Evolutionary conservation across 2,329 filamentous ascomycete genomes (phyloP).

Genomic region (Neofusicoccum cordaticola): DNA sequence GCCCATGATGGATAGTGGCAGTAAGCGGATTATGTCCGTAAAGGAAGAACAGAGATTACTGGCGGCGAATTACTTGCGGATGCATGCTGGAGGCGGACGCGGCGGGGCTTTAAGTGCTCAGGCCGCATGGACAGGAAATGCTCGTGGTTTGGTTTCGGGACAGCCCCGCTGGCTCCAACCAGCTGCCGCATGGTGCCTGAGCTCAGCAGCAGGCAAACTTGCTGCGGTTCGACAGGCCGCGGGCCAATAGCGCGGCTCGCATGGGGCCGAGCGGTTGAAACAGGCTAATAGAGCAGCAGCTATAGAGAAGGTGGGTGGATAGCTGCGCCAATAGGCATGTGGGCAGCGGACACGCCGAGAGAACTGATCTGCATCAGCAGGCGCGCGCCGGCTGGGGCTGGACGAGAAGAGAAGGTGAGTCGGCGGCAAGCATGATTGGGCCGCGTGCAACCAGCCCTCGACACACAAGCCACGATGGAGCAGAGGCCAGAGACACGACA

Average conservation of each 20-base stretch:
- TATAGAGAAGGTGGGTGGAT: background rate
- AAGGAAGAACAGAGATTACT: background rate
- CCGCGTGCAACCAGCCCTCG: background rate
- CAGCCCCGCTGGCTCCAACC: background rate
- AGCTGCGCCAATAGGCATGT: background rate
- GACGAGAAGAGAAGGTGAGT: conserved; percentile 1
- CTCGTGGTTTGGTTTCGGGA: conserved; percentile 1
- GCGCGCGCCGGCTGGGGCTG: background rate
- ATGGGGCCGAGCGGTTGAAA: background rate
- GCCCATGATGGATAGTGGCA: conserved; percentile 1
- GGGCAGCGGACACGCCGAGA: background rate
- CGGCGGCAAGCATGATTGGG: conserved; percentile 13
- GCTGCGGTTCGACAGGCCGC: background rate
- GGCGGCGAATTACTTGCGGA: background rate
- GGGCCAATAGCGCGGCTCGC: background rate
- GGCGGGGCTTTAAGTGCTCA: background rate
- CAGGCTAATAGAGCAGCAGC: background rate
- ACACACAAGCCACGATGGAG: background rate
- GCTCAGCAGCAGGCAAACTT: background rate
- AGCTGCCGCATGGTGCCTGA: conserved; percentile 1
- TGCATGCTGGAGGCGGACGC: background rate
- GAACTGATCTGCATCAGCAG: conserved; percentile 9
- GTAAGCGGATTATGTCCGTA: background rate
- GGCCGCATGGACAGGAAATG: background rate
- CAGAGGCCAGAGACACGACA: background rate